Base-by-base conservation (phyloP, 176 grass and related monocot species). In the Juncus effusus region DNA sequence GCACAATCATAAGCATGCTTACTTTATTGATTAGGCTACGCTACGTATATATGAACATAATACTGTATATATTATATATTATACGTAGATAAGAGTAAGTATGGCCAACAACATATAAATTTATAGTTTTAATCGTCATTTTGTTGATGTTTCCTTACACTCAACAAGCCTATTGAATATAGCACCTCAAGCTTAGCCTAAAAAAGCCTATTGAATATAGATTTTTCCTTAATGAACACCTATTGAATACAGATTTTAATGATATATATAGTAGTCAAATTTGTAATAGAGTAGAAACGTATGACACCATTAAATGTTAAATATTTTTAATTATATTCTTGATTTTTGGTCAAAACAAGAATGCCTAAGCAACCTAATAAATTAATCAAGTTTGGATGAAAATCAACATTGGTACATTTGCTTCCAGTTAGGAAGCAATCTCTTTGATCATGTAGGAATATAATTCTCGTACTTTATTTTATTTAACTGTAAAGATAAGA, bases 341-440 rank as follows among this genome's bases (percentile, higher is more conserved):
- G 28, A 53, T 57, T 72, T 72, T 47, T 72, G 54, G 54, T 72
- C 39, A 71, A 55, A 8, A 1, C 7, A 59, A 2, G 42, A 72
- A 16, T 38, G 51, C 28, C 68, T 56, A 41, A 57, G 28, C 68
- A 56, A 72, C 15, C 68, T 58, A 72, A 59, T 8, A 54, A 41
- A 54, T 71, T 72, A 59, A 72, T 40, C 12, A 59, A 56, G 57
- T 59, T 16, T 59, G 10, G 52, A 10, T 35, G 13, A 52, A 51
- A 68, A 51, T 38, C 50, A 10, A 0, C 63, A 56, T 55, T 13
- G 9, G 55, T 2, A 9, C 40, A 40, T 56, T 69, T 72, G 68
- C 54, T 72, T 72, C 68, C 12, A 16, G 42, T 72, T 40, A 72
- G 38, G 68, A 72, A 72, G 54, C 68, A 72, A 72, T 44, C 51